Conservation (phyloP, 176 grass and related monocot genomes). For the Chrysopogon serrulatus region DNA sequence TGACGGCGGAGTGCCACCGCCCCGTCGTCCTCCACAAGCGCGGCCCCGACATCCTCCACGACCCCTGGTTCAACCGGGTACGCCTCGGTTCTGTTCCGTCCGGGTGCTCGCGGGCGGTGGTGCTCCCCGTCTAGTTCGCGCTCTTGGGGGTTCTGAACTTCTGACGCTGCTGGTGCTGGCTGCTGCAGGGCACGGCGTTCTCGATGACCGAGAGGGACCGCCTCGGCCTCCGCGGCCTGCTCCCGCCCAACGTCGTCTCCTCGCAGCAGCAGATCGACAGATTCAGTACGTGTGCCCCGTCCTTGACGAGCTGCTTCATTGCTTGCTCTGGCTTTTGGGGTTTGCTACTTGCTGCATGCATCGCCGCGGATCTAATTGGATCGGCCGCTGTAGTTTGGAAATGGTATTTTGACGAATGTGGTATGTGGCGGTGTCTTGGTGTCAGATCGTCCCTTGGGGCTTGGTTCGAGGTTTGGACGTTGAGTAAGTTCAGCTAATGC, state of each 20-base stretch:
- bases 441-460: background rate
- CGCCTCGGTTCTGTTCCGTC: background rate
- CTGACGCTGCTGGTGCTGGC: background rate
- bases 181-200: conserved; percentile 79
- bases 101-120: background rate
- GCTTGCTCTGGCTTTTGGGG: background rate
- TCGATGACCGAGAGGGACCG: conserved; percentile 94
- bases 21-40: conserved; percentile 85
- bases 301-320: background rate
- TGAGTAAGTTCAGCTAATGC: background rate
- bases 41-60: conserved; percentile 93
- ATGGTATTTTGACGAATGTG: background rate
- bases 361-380: background rate
- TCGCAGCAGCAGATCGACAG: conserved; percentile 86
- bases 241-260: conserved; percentile 87
- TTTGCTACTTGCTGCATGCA: background rate
- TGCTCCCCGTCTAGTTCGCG: background rate
- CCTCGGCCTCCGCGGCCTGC: conserved; percentile 85
- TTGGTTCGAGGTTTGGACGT: background rate
- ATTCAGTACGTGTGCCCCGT: conserved; percentile 58
- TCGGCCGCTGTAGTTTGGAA: background rate
- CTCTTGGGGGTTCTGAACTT: background rate
- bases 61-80: conserved; percentile 96
- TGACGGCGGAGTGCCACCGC: conserved; percentile 72
- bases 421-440: background rate